Base-by-base conservation (phyloP, 257 asterid genomes). In the Parsonsia alboflavescens region DNA sequence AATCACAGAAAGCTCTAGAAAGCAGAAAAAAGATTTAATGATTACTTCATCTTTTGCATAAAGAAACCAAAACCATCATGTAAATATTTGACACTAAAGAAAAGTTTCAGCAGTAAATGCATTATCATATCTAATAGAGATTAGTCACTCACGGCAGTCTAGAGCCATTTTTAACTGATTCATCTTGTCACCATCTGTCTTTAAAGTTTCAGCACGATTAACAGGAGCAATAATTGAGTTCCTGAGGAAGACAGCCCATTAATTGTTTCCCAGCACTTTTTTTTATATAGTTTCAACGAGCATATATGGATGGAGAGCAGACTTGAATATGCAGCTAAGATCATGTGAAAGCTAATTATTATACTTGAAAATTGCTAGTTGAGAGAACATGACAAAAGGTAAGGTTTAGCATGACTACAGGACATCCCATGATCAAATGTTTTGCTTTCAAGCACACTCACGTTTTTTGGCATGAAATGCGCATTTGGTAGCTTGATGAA, bases 1-100 rank as follows among this genome's bases (percentile, higher is more conserved):
- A 46, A 90, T 78, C 79, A 93, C 85, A 78, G 89, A 81, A 78
- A 93, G 84, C 80, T 85, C 98, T 90, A 85, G 77, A 76, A 71
- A 68, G 78, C 67, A 45, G 41, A 7, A 73, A 68, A 39, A 36
- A 72, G 54, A 73, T 68, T 28, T 39, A 62, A 73, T 6, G 46
- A 17, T 24, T 70, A 58, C 21, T 41, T 33, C 58, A 57, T 39
- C 76, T 33, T 46, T 70, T 49, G 50, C 17, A 19, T 46, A 68
- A 44, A 65, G 57, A 68, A 45, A 57, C 42, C 71, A 75, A 39
- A 66, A 24, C 50, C 62, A 57, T 28, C 24, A 64, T 44, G 41
- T 61, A 5, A 67, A 10, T 67, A 36, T 42, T 39, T 54, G 70
- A 75, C 13, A 70, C 48, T 15, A 24, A 52, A 56, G 39, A 57